Conservation (phyloP, 108 stramenopile genomes). For the Aurantiochytrium sp. region DNA sequence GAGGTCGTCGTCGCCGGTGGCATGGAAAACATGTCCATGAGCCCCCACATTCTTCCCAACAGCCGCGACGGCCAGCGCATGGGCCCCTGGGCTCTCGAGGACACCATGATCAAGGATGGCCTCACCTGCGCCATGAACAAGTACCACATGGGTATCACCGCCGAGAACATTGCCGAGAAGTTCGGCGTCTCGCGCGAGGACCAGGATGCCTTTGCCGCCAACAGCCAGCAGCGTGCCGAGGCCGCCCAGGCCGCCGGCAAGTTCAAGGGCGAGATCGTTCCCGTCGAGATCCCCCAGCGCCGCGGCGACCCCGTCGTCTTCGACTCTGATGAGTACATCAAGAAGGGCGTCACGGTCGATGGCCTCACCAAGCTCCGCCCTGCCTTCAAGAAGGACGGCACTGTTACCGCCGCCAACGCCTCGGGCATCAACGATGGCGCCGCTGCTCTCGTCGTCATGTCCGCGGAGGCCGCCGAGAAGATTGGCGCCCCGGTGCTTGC, state of each 20-base stretch:
- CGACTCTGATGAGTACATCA: conserved; percentile 87
- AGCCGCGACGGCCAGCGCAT: conserved; percentile 6
- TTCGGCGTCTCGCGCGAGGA: conserved; percentile 65
- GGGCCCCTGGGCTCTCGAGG: conserved; percentile 67
- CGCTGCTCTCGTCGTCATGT: conserved; percentile 76
- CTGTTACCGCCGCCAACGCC: conserved; percentile 87
- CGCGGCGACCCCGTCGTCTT: conserved; percentile 65
- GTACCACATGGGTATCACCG: conserved; percentile 88
- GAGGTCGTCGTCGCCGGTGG: conserved; percentile 75
- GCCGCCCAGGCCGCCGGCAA: conserved; percentile 42
- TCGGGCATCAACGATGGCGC: conserved; percentile 96
- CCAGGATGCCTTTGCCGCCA: conserved; percentile 16
- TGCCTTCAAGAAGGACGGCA: conserved; percentile 89
- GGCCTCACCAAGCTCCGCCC: conserved; percentile 63
- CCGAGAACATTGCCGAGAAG: conserved; percentile 84
- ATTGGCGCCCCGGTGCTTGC: conserved; percentile 73
- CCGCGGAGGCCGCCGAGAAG: conserved; percentile 70
- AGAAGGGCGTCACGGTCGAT: conserved; percentile 30
- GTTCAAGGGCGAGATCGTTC: conserved; percentile 80
- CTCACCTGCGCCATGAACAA: conserved; percentile 72
- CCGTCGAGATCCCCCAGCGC: conserved; percentile 69
- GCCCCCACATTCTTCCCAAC: conserved; percentile 17
- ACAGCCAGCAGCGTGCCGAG: neutral
- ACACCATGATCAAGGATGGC: conserved; percentile 35
- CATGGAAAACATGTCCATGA: conserved; percentile 81